Base-by-base conservation (phyloP, 2,329 filamentous ascomycete genomes). In the Botrytis byssoidea region DNA sequence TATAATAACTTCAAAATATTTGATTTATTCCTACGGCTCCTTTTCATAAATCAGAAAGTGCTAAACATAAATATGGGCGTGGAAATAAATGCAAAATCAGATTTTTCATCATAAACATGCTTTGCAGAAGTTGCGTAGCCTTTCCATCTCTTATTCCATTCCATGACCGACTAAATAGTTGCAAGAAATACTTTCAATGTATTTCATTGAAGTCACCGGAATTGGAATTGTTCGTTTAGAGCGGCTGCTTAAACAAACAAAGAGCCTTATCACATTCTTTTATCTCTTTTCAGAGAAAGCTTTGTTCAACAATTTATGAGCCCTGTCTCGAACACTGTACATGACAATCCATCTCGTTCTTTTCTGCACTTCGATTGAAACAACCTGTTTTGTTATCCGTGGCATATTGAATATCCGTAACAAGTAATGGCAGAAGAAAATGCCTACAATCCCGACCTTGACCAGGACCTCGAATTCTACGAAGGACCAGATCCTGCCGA, bases 391-490 rank as follows among this genome's bases (percentile, higher is more conserved):
- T 44, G 22, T 44, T 42, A 5, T n/a, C 4, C 14, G 25, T 42
- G 8, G 7, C 18, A 42, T 20, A 42, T 44, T n/a, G 18, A 4
- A 44, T 22, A 29, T 42, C 25, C 8, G 20, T 10, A 18, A 64
- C 18, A 64, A 7, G 18, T 9, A 8, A 64, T 64, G 61, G 25
- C 40, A 29, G 61, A 64, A 29, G 22, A 61, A n/a, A n/a, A 61
- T 29, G 37, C 5, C 14, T 10, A 42, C 40, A 25, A 64, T 16
- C 60, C 25, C 40, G 12, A 8, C 8, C 60, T 37, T n/a, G 60
- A 64, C 7, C 37, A 32, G 25, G 61, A 64, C n/a, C 61, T 64
- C 61, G 61, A 44, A 25, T 64, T 64, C 40, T 64, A 64, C 37
- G 37, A 29, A n/a, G n/a, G 40, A 16, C 40, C 16, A 29, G 14